Base-by-base conservation (phyloP, 2,329 filamentous ascomycete species). In the Ascochyta lentis region DNA sequence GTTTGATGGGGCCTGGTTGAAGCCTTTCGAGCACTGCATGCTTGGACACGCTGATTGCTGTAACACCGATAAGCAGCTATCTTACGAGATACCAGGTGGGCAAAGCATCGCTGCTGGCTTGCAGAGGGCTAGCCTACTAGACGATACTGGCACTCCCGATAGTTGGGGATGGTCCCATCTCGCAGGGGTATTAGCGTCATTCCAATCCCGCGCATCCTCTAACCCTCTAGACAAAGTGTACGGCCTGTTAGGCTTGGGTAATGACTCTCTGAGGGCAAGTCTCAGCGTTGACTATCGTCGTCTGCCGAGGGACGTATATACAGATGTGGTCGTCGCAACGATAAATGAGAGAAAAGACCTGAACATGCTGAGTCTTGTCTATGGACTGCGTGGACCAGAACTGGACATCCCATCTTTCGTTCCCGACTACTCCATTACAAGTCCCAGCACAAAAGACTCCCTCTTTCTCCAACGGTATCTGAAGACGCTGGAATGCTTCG, bases 221-320 rank as follows among this genome's bases (percentile, higher is more conserved):
- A 33, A 44, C 13, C 48, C 40, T 16, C 13, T 34, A 33, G 48
- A 51, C 40, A 51, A 51, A 13, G 24, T 51, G 8, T 51, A 31
- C 15, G 40, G 48, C 2, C 27, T 51, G 15, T 34, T 45, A 13
- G 48, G 48, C 19, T 12, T 51, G 13, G 26, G 31, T 3, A 7
- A 33, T 3, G 26, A 34, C 8, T 19, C 22, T 7, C 43, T 51
- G 6, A 35, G 48, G 27, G 24, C 48, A 8, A 39, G 16, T 7
- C 29, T 51, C 12, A 4, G 10, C 16, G 24, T 45, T 10, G 48
- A 45, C 16, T 44, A 44, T 26, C 24, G 9, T 12, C n/a, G 40
- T 6, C n/a, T 16, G 3, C 33, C 33, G 6, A 16, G 22, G 4
- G 24, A 51, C 6, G 40, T 51, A 3, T 44, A 38, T 33, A 44